These are phyloP conservation scores for Gaertneriomyces semiglobifer DNA, from an alignment of 192 early-diverging fungal genomes.

Conservation along the genomic window DNA sequence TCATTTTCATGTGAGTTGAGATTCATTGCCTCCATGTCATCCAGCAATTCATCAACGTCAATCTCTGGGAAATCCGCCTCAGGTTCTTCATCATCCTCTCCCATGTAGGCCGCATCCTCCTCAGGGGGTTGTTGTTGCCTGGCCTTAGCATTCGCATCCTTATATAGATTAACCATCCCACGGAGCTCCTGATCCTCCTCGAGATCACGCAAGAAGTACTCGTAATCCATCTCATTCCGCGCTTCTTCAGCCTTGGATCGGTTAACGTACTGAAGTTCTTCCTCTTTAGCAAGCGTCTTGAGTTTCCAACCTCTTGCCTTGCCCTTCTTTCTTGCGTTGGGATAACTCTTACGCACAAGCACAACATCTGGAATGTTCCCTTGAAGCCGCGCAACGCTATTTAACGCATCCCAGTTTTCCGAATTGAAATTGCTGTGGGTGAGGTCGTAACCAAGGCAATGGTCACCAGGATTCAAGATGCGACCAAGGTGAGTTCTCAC, in stretches of 20 bases:
- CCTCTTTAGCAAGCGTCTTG: conserved; percentile 83
- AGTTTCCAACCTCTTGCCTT: conserved; percentile 89
- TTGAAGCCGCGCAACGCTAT: conserved; percentile 45
- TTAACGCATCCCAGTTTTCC: conserved; percentile 63
- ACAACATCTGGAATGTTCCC: conserved; percentile 79
- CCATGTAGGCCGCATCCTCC: conserved; percentile 34
- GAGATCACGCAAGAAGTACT: conserved; percentile 94
- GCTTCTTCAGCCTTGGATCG: conserved; percentile 72
- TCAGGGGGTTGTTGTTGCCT: conserved; percentile 2
- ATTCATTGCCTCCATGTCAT: conserved; percentile 74
- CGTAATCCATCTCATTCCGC: conserved; percentile 80
- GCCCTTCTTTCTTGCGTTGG: conserved; percentile 81
- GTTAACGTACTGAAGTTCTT: conserved; percentile 64
- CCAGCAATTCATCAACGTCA: conserved; percentile 85
- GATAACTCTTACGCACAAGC: conserved; percentile 88
- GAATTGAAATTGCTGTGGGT: conserved; percentile 89
- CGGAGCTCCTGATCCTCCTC: conserved; percentile 98
- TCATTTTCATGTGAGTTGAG: conserved; percentile 54
- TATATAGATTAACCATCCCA: conserved; percentile 92
- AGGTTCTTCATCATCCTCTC: conserved; percentile 67
- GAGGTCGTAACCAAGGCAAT: conserved; percentile 87
- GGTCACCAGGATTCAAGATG: conserved; percentile 88
- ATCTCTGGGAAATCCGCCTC: conserved; percentile 94
- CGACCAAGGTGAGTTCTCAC: conserved; percentile 89
- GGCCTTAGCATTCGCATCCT: conserved; percentile 37